Evolutionary conservation across 169 alveolate species (phyloP), one percentile per base, ranked within the genome.

Genomic region (Cryptosporidium ryanae): DNA sequence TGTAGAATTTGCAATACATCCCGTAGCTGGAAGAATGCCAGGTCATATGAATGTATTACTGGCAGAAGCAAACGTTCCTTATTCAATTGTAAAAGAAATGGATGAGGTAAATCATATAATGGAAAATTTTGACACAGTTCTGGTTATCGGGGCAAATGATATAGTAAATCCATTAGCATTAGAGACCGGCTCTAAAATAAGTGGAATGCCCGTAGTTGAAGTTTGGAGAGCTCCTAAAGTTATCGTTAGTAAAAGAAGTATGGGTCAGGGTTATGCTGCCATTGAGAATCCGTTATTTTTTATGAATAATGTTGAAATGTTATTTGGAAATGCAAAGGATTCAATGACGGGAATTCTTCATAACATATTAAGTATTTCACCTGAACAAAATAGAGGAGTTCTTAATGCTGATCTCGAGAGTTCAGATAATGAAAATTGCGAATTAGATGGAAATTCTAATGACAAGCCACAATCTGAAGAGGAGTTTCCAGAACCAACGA

Each of bases 1-100:
- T 32, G 98, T 97, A 44, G 94, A 95, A 84, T 97, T 97, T 90
- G 98, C 96, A 65, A 96, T 97, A 67, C 99, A 97, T 84, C 99
- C 99, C 38, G 99, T 97, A 68, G 99, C 99, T 23, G 99, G 99
- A 52, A 95, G 99, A 91, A 94, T 97, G 97, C 99, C 98, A 57
- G 99, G 99, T 29, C 98, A 97, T 90, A 94, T 97, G 96, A 96
- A 97, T 76, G 99, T 97, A 21, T 91, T 97, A 32, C 90, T 97
- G 64, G 99, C 99, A 1, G 99, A 97, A 90, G 99, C 98, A 4
- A 96, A 96, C 54, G 96, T 97, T 52, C 98, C 98, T 2, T 96
- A 97, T 90, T 95, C 94, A 50, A 93, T 94, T 76, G 99, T 97
- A 23, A 91, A 94, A 87, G 98, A 96, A 89, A 96, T 96, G 98